Evolutionary conservation across 768 basidiomycete genomes (phyloP).

Genomic region (Leccinum variicolor): DNA sequence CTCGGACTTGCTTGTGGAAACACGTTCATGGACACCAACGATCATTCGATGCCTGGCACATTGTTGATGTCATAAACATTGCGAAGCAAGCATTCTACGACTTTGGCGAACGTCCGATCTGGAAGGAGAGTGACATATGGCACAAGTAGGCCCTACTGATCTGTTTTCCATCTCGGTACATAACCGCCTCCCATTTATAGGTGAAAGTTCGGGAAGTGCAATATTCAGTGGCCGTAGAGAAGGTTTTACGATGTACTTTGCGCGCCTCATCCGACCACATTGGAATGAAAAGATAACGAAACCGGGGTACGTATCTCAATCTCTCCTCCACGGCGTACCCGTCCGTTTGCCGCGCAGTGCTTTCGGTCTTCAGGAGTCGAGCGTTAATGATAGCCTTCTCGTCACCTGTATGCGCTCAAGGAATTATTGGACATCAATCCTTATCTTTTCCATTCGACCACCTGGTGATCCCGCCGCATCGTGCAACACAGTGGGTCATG

Average conservation of each 20-base stretch:
- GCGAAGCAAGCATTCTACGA: conserved; percentile 86
- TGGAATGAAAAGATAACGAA: conserved; percentile 83
- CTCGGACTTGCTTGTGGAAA: conserved; percentile 84
- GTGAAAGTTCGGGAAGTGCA: conserved; percentile 67
- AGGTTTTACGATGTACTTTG: conserved; percentile 83
- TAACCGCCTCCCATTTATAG: conserved; percentile 30
- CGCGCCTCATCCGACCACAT: conserved; percentile 78
- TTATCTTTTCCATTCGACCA: conserved; percentile 81
- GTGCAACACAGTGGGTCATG: conserved; percentile 53
- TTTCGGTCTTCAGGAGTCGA: conserved; percentile 51
- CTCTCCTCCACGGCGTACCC: background rate
- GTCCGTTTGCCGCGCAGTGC: conserved; percentile 29
- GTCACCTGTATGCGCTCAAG: conserved; percentile 67
- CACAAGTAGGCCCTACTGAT: conserved; percentile 45
- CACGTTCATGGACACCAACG: conserved; percentile 65
- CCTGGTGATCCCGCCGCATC: conserved; percentile 62
- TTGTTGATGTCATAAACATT: conserved; percentile 60
- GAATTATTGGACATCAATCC: conserved; percentile 78
- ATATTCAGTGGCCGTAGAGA: conserved; percentile 87
- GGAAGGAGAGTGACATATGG: conserved; percentile 80
- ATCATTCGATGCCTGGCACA: conserved; percentile 41
- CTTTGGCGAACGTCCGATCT: conserved; percentile 78
- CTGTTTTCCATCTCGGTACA: background rate
- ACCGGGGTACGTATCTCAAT: conserved; percentile 43
- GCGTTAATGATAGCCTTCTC: conserved; percentile 58